Evolutionary conservation across 1,284 basidiomycete genomes (phyloP).

Genomic region (Cutaneotrichosporon curvatum): DNA sequence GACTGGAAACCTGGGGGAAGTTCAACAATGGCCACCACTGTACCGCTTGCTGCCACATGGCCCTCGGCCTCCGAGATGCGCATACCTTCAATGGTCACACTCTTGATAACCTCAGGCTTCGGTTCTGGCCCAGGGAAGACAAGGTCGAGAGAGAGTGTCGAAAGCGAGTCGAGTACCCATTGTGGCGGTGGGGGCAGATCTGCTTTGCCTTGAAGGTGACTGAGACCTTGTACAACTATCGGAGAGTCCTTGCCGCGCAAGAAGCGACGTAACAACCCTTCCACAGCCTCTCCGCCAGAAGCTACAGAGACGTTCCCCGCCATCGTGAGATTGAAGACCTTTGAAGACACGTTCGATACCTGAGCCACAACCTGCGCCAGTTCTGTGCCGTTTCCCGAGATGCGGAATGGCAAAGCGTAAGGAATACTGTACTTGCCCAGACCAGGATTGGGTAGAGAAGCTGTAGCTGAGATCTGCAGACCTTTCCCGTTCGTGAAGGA

Average conservation of each 20-base stretch:
- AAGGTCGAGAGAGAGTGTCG: conserved; percentile 29
- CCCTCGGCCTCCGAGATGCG: conserved; percentile 19
- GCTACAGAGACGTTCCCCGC: conserved; percentile 29
- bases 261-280: conserved; percentile 35
- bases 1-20: conserved; percentile 31
- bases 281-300: conserved; percentile 19
- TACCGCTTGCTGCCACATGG: conserved; percentile 37
- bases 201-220: conserved; percentile 5
- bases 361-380: conserved; percentile 37
- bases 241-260: conserved; percentile 35
- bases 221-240: conserved; percentile 33
- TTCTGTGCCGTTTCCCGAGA: conserved; percentile 23
- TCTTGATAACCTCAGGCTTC: conserved; percentile 36
- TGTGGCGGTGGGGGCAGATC: conserved; percentile 20
- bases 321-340: conserved; percentile 25
- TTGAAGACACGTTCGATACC: conserved; percentile 7
- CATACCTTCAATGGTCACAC: conserved; percentile 44
- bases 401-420: conserved; percentile 37
- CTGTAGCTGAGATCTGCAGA: conserved; percentile 30
- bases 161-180: conserved; percentile 32
- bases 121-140: conserved; percentile 40
- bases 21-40: conserved; percentile 37
- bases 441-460: conserved; percentile 30
- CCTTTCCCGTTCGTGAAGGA: conserved; percentile 19
- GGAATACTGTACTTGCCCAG: conserved; percentile 21